These are phyloP conservation scores for Mycena filopes DNA, from an alignment of 768 basidiomycete species.

Conservation along the genomic window DNA sequence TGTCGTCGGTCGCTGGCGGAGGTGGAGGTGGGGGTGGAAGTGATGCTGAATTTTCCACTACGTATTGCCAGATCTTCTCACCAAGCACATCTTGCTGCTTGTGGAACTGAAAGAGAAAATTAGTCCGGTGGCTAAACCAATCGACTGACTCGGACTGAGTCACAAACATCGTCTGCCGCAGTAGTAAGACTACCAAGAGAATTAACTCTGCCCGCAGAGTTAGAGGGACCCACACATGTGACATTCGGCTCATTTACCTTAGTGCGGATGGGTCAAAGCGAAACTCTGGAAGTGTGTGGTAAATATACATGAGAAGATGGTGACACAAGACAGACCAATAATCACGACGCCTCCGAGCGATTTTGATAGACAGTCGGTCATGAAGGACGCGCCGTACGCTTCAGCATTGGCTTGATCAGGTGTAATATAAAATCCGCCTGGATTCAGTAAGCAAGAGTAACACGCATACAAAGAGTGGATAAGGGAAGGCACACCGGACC, in stretches of 20 bases:
- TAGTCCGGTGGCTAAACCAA: too few relatives aligned
- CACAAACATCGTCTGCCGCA: too few relatives aligned
- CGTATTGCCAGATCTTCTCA: too few relatives aligned
- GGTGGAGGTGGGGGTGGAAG: too few relatives aligned
- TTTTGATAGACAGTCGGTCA: neutral
- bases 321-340: neutral
- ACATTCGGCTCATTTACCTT: neutral
- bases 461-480: too few relatives aligned
- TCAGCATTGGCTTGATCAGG: neutral
- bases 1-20: too few relatives aligned
- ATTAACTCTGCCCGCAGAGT: neutral
- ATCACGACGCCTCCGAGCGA: conserved; percentile 5
- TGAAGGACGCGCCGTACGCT: neutral
- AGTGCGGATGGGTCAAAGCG: neutral
- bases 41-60: neutral
- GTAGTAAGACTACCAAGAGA: neutral
- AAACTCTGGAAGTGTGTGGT: neutral
- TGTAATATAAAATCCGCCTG: neutral
- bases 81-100: too few relatives aligned
- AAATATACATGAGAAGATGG: neutral
- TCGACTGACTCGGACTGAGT: too few relatives aligned
- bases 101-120: too few relatives aligned
- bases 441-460: neutral
- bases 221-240: neutral
- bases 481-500: too few relatives aligned